These are phyloP conservation scores for Cladophialophora bantiana DNA, from an alignment of 2,329 filamentous ascomycete species.

Conservation along the genomic window DNA sequence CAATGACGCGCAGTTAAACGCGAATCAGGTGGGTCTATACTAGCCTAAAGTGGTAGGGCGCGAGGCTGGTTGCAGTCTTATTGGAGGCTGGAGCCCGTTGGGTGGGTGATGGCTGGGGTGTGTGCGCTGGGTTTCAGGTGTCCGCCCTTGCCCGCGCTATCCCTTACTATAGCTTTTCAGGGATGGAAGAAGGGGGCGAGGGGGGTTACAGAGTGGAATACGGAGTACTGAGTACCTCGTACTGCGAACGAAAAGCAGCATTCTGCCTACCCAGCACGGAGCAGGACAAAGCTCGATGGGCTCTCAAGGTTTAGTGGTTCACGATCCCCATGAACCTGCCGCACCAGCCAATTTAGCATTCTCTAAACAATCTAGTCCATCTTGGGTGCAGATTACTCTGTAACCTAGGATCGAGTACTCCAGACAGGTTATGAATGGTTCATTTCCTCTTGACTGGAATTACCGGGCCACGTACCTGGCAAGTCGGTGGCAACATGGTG, in stretches of 20 bases:
- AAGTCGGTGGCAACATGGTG: background rate
- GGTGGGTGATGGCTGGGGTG: slow-evolving; percentile 10
- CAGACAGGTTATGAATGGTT: background rate
- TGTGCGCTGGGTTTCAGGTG: slow-evolving; percentile 6
- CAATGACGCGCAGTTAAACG: slow-evolving; percentile 12
- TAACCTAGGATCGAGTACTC: background rate
- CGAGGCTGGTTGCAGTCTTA: slow-evolving; percentile 17
- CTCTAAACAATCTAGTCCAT: too few relatives aligned
- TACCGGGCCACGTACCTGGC: background rate
- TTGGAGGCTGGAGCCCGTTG: slow-evolving; percentile 18
- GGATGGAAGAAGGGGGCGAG: background rate
- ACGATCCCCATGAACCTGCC: too few relatives aligned
- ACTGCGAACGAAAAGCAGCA: too few relatives aligned
- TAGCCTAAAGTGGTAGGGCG: background rate
- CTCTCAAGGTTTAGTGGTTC: too few relatives aligned
- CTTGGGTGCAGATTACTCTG: too few relatives aligned
- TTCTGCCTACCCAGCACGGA: too few relatives aligned
- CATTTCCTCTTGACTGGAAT: slow-evolving; percentile 3
- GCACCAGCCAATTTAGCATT: too few relatives aligned
- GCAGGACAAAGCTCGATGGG: too few relatives aligned
- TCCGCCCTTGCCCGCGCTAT: background rate
- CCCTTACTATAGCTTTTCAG: background rate
- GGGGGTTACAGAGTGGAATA: background rate
- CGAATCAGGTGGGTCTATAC: background rate
- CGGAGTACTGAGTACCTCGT: background rate